These are phyloP conservation scores for Apophysomyces sp. DNA, from an alignment of 371 early-diverging fungal genomes.

Conservation along the genomic window DNA sequence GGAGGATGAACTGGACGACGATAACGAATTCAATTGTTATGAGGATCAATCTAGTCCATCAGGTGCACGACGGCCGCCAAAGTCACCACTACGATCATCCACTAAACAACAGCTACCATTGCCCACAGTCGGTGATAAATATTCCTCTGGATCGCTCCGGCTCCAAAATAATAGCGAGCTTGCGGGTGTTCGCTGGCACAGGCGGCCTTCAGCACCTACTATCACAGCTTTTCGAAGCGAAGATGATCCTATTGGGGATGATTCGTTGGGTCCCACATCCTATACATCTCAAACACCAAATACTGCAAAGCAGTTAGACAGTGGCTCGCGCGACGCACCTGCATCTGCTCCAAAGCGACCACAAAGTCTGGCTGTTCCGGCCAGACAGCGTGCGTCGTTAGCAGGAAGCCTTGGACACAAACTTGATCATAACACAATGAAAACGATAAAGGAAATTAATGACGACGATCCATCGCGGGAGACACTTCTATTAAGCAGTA, in stretches of 20 bases:
- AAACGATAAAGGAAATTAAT: conserved; percentile 13
- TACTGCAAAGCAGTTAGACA: neutral
- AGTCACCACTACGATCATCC: conserved; percentile 34
- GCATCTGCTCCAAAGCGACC: conserved; percentile 6
- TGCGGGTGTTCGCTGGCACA: conserved; percentile 4
- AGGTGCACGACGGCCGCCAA: conserved; percentile 28
- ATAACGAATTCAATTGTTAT: neutral
- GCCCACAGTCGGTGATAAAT: conserved; percentile 3
- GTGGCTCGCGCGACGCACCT: neutral
- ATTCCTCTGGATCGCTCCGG: conserved; percentile 7
- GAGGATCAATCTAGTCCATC: conserved; percentile 15
- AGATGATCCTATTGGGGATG: conserved; percentile 12
- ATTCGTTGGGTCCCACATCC: neutral
- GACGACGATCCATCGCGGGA: conserved; percentile 14
- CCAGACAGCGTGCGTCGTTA: conserved; percentile 4
- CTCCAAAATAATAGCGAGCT: conserved; percentile 12
- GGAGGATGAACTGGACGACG: neutral
- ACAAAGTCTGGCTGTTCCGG: conserved; percentile 22
- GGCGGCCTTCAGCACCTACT: conserved; percentile 15
- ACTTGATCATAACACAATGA: conserved; percentile 24
- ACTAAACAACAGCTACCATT: conserved; percentile 4
- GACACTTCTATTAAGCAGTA: conserved; percentile 22
- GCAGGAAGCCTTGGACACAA: conserved; percentile 32
- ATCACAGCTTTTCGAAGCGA: neutral
- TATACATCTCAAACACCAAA: conserved; percentile 7